Percentiles rank a stretch among this genome's conserved stretches.
phyloP scores from a whole-genome alignment of 306 rosid species.

The Vigna angularis region DNA sequence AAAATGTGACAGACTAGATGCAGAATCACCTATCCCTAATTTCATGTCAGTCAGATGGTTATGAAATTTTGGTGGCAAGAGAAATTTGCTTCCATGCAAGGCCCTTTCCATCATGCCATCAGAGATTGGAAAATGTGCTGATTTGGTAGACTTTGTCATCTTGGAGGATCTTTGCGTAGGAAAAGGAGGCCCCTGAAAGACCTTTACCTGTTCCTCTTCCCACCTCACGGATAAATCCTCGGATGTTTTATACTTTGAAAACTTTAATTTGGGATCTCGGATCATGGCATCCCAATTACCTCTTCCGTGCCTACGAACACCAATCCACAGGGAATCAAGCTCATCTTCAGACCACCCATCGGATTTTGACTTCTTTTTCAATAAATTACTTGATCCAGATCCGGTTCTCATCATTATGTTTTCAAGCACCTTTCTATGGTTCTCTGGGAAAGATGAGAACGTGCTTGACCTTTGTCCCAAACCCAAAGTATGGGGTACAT shows the following conservation, averaged over 20 bases:
- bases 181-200: slow-evolving; percentile 76
- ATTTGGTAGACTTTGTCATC: slow-evolving; percentile 62
- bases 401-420: slow-evolving; percentile 98
- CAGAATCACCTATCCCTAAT: slow-evolving; percentile 81
- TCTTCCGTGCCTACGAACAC: slow-evolving; percentile 97
- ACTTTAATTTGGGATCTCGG: slow-evolving; percentile 84
- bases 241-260: slow-evolving; percentile 73
- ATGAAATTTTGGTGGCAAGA: slow-evolving; percentile 78
- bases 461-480: slow-evolving; percentile 73
- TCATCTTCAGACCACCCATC: slow-evolving; percentile 98
- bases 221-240: slow-evolving; percentile 86
- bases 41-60: slow-evolving; percentile 95
- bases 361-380: slow-evolving; percentile 69
- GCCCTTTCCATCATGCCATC: slow-evolving; percentile 99
- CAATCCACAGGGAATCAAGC: slow-evolving; percentile 97
- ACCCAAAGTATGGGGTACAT: slow-evolving; percentile 71
- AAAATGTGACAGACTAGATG: slow-evolving; percentile 62
- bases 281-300: slow-evolving; percentile 96
- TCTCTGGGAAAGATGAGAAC: slow-evolving; percentile 85
- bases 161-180: slow-evolving; percentile 66
- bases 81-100: slow-evolving; percentile 88
- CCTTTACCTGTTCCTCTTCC: slow-evolving; percentile 95
- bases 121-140: slow-evolving; percentile 82
- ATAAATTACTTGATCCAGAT: slow-evolving; percentile 60
- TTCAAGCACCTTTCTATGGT: slow-evolving; percentile 96